Conservation (phyloP, 208 protist species). For the Strigomonas culicis region DNA sequence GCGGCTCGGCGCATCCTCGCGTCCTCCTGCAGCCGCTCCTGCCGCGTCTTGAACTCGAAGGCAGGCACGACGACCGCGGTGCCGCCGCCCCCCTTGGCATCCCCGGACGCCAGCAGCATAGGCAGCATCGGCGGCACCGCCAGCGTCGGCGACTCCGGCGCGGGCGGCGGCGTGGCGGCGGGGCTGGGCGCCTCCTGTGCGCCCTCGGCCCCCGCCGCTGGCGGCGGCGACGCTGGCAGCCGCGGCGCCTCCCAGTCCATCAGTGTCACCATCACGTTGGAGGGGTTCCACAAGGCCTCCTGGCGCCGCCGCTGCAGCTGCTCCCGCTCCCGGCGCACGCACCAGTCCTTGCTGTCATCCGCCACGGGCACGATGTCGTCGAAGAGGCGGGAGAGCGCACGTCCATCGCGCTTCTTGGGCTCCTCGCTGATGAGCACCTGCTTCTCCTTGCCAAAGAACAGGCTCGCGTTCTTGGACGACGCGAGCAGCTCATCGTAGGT, state of each 20-base stretch:
- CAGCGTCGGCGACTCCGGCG: slow-evolving; percentile 2
- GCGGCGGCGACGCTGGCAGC: background rate
- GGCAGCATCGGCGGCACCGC: slow-evolving; percentile 19
- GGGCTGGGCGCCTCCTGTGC: background rate
- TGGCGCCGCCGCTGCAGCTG: slow-evolving; percentile 35
- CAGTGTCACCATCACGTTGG: slow-evolving; percentile 75
- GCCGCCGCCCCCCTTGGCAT: background rate
- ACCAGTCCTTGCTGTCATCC: slow-evolving; percentile 35
- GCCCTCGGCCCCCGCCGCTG: background rate
- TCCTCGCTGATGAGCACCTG: slow-evolving; percentile 17
- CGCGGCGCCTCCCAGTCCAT: slow-evolving; percentile 57
- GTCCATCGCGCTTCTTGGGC: background rate
- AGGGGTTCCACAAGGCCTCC: slow-evolving; percentile 45
- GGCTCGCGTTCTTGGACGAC: slow-evolving; percentile 18
- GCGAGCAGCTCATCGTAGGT: slow-evolving; percentile 28
- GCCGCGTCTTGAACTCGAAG: background rate
- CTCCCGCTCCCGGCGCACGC: slow-evolving; percentile 32
- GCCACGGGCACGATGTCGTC: background rate
- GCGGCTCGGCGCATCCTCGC: background rate
- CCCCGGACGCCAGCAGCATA: background rate
- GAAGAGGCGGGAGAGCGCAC: slow-evolving; percentile 10
- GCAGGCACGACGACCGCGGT: background rate
- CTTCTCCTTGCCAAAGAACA: slow-evolving; percentile 23
- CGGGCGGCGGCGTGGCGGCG: background rate
- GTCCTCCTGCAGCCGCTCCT: background rate